Evolutionary conservation across 345 rosid species (phyloP).

Genomic region (Hevea brasiliensis): DNA sequence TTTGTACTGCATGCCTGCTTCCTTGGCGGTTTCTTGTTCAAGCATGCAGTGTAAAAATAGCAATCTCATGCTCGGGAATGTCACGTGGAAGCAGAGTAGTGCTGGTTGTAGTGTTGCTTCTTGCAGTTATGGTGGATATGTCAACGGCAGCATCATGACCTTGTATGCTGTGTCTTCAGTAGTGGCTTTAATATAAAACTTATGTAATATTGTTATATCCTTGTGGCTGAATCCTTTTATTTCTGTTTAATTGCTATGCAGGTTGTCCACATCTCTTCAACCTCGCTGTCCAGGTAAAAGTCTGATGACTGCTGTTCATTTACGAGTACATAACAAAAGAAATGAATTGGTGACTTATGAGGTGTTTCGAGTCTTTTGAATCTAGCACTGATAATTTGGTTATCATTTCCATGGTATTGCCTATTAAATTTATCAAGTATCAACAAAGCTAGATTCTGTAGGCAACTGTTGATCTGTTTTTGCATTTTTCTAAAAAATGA

Average conservation of each 20-base stretch:
- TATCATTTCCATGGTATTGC: neutral
- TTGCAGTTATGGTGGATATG: constrained; percentile 75
- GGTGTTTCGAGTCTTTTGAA: neutral
- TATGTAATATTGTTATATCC: neutral
- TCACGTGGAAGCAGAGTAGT: constrained; percentile 60
- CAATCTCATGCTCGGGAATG: constrained; percentile 83
- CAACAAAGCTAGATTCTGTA: neutral
- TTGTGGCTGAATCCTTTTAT: constrained; percentile 6
- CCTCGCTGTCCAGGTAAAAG: constrained; percentile 86
- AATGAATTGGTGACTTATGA: neutral
- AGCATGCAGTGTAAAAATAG: constrained; percentile 90
- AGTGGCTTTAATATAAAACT: neutral
- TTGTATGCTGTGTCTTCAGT: constrained; percentile 40
- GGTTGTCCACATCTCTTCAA: constrained; percentile 80
- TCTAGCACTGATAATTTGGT: no score
- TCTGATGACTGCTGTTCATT: constrained; percentile 1
- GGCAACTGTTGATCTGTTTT: neutral
- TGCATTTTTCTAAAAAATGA: constrained; percentile 22
- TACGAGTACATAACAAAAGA: neutral
- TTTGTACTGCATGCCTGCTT: constrained; percentile 87
- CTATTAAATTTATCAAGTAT: neutral
- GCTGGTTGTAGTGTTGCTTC: constrained; percentile 92
- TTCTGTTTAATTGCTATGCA: constrained; percentile 27
- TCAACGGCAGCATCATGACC: constrained; percentile 72
- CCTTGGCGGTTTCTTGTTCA: constrained; percentile 88